These are phyloP conservation scores for Akanthomyces dipterigenus DNA, from an alignment of 2,329 filamentous ascomycete species.

Conservation along the genomic window DNA sequence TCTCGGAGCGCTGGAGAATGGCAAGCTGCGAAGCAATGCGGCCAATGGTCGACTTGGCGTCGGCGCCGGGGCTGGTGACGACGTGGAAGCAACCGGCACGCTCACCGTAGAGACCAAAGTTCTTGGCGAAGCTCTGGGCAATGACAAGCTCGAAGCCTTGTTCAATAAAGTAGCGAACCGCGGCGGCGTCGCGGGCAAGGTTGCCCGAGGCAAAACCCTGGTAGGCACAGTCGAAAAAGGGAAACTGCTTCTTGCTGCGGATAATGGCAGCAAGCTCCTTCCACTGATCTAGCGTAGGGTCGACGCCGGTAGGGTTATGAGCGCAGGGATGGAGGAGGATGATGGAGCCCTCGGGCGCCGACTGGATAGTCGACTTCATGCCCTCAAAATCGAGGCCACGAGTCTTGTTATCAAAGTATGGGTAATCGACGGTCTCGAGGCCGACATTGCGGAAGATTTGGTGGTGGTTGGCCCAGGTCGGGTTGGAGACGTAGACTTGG, in stretches of 20 bases:
- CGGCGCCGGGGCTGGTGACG: conserved; percentile 65
- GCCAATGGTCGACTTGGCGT: conserved; percentile 52
- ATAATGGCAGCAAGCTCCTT: conserved; percentile 77
- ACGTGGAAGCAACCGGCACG: conserved; percentile 95
- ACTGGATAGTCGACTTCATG: conserved; percentile 65
- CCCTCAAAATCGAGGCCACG: conserved; percentile 89
- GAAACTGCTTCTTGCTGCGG: conserved; percentile 75
- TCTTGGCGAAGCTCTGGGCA: conserved; percentile 95
- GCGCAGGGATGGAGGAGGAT: conserved; percentile 92
- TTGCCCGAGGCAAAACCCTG: conserved; percentile 95
- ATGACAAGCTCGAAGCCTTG: conserved; percentile 85
- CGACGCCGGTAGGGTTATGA: conserved; percentile 96
- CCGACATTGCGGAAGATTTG: conserved; percentile 94
- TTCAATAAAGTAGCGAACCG: conserved; percentile 90
- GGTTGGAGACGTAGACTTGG: conserved; percentile 83
- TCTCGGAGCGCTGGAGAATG: conserved; percentile 93
- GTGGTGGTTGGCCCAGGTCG: conserved; percentile 98
- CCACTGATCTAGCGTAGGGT: conserved; percentile 92
- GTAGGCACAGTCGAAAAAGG: conserved; percentile 97
- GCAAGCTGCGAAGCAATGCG: conserved; percentile 83
- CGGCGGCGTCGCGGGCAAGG: conserved; percentile 75
- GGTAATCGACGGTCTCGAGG: conserved; percentile 73
- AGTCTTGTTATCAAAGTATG: conserved; percentile 86
- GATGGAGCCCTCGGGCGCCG: conserved; percentile 72
- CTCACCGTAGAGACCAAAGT: conserved; percentile 95